Conservation (phyloP, 306 rosid species). For the Rubus parviflorus region DNA sequence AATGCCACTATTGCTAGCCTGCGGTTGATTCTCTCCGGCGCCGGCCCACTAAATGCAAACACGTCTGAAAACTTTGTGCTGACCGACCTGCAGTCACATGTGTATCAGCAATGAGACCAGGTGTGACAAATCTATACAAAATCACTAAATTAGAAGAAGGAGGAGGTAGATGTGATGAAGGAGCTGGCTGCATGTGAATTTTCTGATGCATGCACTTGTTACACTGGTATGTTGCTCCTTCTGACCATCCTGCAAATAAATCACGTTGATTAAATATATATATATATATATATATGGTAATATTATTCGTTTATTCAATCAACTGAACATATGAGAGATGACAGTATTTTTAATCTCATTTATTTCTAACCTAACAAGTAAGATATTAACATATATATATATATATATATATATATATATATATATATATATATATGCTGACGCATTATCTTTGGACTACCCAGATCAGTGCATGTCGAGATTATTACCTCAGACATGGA, state of each 20-base stretch:
- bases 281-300: no score
- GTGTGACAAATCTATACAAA: not conserved
- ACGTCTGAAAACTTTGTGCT: constrained; percentile 50
- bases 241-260: constrained; percentile 1
- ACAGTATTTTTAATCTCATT: no score
- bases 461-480: no score
- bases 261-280: not conserved
- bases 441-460: no score
- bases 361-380: no score
- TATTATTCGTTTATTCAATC: no score
- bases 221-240: constrained; percentile 3
- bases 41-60: constrained; percentile 62
- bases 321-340: no score
- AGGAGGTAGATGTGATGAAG: constrained; percentile 13
- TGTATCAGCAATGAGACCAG: not conserved
- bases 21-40: constrained; percentile 71
- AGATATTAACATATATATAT: no score
- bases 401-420: no score
- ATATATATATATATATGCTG: no score
- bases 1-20: constrained; percentile 68
- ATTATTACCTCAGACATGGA: constrained; percentile 4
- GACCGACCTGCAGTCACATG: constrained; percentile 31
- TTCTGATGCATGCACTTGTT: not conserved
- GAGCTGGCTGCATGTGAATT: not conserved
- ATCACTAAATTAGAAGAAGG: not conserved